phyloP scores from a whole-genome alignment of 768 basidiomycete genomes.

The Boletus fagicola region DNA sequence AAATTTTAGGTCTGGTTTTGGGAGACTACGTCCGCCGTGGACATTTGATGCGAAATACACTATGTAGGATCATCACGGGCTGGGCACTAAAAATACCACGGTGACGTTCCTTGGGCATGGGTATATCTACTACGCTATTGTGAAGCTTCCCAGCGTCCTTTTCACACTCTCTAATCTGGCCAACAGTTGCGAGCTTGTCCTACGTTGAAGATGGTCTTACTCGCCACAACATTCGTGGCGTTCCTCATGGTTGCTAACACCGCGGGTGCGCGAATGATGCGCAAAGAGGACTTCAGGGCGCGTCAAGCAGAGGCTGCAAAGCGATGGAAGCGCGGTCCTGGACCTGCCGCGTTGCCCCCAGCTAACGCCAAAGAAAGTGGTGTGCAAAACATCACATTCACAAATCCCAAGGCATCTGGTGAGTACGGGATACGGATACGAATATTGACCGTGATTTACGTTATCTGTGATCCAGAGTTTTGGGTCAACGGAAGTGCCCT shows the following conservation, averaged over 20 bases:
- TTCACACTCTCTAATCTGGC: not conserved
- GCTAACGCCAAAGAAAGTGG: slow-evolving; percentile 9
- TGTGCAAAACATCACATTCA: slow-evolving; percentile 69
- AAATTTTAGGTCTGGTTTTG: no score
- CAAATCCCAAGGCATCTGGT: slow-evolving; percentile 64
- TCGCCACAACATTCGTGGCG: slow-evolving; percentile 2
- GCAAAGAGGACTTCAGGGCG: slow-evolving; percentile 43
- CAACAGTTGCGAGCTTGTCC: not conserved
- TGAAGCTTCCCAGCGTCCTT: not conserved
- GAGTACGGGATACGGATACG: not conserved
- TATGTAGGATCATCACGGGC: no score
- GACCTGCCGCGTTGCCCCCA: not conserved
- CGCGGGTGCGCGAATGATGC: slow-evolving; percentile 23
- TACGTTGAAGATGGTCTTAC: slow-evolving; percentile 13
- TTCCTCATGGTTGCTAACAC: slow-evolving; percentile 10
- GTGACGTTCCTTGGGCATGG: not conserved
- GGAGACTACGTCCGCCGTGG: no score
- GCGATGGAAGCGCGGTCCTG: slow-evolving; percentile 29
- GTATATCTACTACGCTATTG: not conserved
- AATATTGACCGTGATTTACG: not conserved
- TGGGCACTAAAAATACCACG: not conserved
- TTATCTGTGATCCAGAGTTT: slow-evolving; percentile 46
- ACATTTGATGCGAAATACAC: no score
- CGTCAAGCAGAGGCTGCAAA: slow-evolving; percentile 50
- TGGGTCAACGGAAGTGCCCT: slow-evolving; percentile 65